Evolutionary conservation across 805 yeast species (phyloP), one percentile per base, ranked within the genome.

Genomic region (Kregervanrija pseudodelftensis): DNA sequence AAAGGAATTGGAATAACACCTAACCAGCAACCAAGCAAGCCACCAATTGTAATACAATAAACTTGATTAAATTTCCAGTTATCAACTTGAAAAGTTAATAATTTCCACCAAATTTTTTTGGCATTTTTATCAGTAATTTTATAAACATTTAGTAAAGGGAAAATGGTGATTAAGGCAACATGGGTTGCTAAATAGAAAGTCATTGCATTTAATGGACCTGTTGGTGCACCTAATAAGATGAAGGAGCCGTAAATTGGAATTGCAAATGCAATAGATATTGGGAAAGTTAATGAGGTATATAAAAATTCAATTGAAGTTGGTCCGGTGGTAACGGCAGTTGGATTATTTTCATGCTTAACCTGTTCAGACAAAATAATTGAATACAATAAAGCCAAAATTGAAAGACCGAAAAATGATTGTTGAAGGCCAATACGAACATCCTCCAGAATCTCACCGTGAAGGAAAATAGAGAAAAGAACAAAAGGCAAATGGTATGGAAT

Each of bases 1-100:
- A 93, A 70, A 0, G 98, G 97, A 47, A 93, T 89, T 1, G 95
- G 98, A 33, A 86, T 63, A 3, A 91, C 96, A 12, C 98, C 97
- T 1, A 88, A 52, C 98, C 98, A 91, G 7, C 90, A 79, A 1
- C 96, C 96, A 10, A 83, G 35, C 35, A 70, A 50, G 1, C 70
- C 63, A 4, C 76, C 77, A 10, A 72, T 42, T 5, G 72, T 56
- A 3, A 67, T 67, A 32, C 64, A 56, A 44, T 68, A 72, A n/a
- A 68, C 54, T 39, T 60, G 64, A 35, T 61, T 59, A 11, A 48
- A 51, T 43, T 56, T 54, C 49, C 63, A 60, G 10, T 46, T 41
- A 5, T 53, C 58, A 16, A 60, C 52, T 44, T 54, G 66, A 52
- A 63, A 61, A 11, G 60, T 65, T 8, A 59, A 40, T 28, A 64